Base-by-base conservation (phyloP, 2,329 filamentous ascomycete genomes). In the Cytospora paraplurivora region DNA sequence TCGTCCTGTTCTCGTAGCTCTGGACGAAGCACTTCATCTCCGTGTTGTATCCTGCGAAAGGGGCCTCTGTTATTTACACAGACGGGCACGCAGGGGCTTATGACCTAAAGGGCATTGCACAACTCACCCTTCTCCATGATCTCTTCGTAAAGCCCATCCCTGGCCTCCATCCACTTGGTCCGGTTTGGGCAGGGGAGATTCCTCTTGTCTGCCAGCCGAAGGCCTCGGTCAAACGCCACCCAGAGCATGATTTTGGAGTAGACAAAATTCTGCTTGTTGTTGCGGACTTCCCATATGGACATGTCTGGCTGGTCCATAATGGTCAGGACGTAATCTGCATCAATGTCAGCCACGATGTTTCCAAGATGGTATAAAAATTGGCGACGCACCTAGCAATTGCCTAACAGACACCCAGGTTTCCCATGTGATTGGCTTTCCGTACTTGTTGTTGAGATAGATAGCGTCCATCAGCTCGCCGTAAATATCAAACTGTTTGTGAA, bases 161-260 rank as follows among this genome's bases (percentile, higher is more conserved):
- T 80, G 3, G 85, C 83, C 55, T 80, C 80, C 49, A 89, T 76
- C 91, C 90, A 93, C 56, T 84, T 81, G 49, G 73, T 74, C 3
- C 89, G 82, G 69, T 89, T 88, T 1, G 89, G 90, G 66, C 90
- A 93, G 0, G 90, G 90, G 27, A 93, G 83, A 69, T 87, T 89
- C 61, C 91, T 80, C 75, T 92, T 93, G 19, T 93, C 89, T 4
- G 88, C 81, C 0, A 93, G 82, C 1, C 90, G 88, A 13, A 93
- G 76, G 11, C 88, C 90, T 6, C 90, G 86, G 72, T 93, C 90
- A 67, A 93, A 86, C 19, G 90, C 89, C 4, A 93, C 90, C 90
- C 90, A 93, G 27, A 93, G 81, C 87, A 93, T 91, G 67, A 93
- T 82, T 72, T 93, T 91, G n/a, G 88, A 91, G 75, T 93, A 93